Base-by-base conservation (phyloP, 208 protist genomes). In the Crithidia sp. region DNA sequence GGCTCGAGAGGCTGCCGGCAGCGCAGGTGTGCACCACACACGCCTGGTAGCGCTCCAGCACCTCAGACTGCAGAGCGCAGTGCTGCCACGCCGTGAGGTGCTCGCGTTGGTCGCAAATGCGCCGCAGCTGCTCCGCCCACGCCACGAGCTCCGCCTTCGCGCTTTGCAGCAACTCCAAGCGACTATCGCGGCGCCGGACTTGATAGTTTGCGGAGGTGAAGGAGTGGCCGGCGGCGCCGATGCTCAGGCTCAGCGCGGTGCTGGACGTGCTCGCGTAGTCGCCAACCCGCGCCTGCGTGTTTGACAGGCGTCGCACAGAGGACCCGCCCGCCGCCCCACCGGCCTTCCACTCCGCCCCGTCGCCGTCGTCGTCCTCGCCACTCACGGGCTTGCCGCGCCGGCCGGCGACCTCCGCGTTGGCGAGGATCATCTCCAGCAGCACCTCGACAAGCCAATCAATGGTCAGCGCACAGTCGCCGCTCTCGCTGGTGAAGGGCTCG, bases 361-460 rank as follows among this genome's bases (percentile, higher is more conserved):
- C 64, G 36, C 52, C 62, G 28, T 40, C 53, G 4, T 12, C 61
- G 28, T 62, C 62, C 5, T 55, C 64, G 8, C 45, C 57, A 55
- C 49, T 45, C 17, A 50, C 19, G 3, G 41, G 1, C n/a, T 39
- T 40, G 45, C 36, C 45, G 1, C 41, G 41, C 8, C 37, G 40
- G 13, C 17, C 19, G 2, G 45, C 49, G 1, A 47, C 55, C 7
- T 64, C 67, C 5, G 47, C 69, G 59, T 77, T 77, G 28, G 40
- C 72, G 5, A 71, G 52, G 28, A 85, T 73, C 49, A 69, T 71
- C 44, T 71, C 72, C 53, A 81, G 8, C 43, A 85, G 57, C 56
- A 85, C 41, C 70, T 85, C 81, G 9, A 85, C 85, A 14, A 94
- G 57, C 91, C 91, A 96, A 54, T 90, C 88, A 40, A 60, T 77